Evolutionary conservation across 1,284 basidiomycete species (phyloP).

Genomic region (Sporisorium scitamineum): DNA sequence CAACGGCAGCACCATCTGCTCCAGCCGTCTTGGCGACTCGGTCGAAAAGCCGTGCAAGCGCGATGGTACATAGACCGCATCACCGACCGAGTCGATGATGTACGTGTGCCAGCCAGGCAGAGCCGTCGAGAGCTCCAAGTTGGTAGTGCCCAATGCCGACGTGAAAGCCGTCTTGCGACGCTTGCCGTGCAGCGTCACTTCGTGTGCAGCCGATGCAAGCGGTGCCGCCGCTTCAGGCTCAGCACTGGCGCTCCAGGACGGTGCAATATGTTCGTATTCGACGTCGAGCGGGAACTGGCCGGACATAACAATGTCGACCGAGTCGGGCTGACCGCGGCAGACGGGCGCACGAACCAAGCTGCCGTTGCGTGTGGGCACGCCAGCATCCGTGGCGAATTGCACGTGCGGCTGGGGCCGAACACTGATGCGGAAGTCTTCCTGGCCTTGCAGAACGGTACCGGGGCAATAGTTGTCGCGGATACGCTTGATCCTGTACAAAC

Average conservation of each 20-base stretch:
- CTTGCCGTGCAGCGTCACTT: slow-evolving; percentile 49
- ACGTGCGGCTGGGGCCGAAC: slow-evolving; percentile 79
- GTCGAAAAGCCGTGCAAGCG: slow-evolving; percentile 74
- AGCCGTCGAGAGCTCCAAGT: slow-evolving; percentile 85
- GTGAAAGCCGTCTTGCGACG: slow-evolving; percentile 75
- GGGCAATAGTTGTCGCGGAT: slow-evolving; percentile 86
- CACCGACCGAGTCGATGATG: slow-evolving; percentile 86
- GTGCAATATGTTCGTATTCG: slow-evolving; percentile 49
- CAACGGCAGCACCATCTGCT: slow-evolving; percentile 59
- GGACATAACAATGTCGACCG: slow-evolving; percentile 82
- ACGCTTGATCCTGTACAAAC: slow-evolving; percentile 80
- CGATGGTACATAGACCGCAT: slow-evolving; percentile 75
- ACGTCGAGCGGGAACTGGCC: slow-evolving; percentile 72
- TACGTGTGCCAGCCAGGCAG: slow-evolving; percentile 86
- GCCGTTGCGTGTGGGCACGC: slow-evolving; percentile 43
- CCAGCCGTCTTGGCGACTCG: slow-evolving; percentile 67
- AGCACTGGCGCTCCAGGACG: slow-evolving; percentile 34
- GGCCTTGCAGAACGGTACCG: slow-evolving; percentile 77
- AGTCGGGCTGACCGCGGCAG: slow-evolving; percentile 82
- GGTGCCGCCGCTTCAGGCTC: slow-evolving; percentile 33
- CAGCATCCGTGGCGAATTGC: slow-evolving; percentile 54
- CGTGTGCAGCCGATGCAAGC: slow-evolving; percentile 55
- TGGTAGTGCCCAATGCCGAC: slow-evolving; percentile 83
- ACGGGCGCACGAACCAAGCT: slow-evolving; percentile 76
- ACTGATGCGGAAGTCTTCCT: slow-evolving; percentile 78